Evolutionary conservation across 1,139 yeast genomes (phyloP), one percentile per base, ranked within the genome.

Genomic region (Ogataea hybrid): DNA sequence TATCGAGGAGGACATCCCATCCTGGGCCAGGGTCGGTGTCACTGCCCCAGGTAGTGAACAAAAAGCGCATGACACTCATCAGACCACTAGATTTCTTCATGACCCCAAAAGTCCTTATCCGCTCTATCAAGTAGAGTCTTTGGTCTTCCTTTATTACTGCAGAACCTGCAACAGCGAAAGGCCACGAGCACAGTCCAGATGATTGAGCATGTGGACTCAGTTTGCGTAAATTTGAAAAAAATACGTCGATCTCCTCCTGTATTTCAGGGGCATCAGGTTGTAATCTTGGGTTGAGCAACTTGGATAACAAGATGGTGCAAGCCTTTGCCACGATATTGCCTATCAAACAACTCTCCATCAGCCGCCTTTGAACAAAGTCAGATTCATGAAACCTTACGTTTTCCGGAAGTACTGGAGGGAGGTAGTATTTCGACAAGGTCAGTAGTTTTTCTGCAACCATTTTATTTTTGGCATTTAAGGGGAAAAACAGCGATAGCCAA

Each of bases 291-390:
- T 51, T 20, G 5, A 56, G 12, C 15, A 57, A 22, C 30, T 54
- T 56, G 10, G 47, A 44, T 8, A 56, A 36, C 22, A 49, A 48
- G 4, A 58, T 41, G 22, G 34, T 48, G 3, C 54, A 45, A 3
- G 57, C 54, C 22, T 46, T 51, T 9, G 58, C 44, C 6, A 51
- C 48, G 22, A 59, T 48, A 5, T 40, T 51, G 6, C 56, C 57
- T 2, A 47, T 50, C 38, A 48, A 43, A 39, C 61, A 54, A 43
- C 61, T 58, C 29, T 55, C 58, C 42, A 52, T 25, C 14, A 58
- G 34, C 20, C 49, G 44, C 25, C 42, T 44, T 35, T 50, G 54
- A 27, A 59, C 53, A 35, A 46, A 42, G 31, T 34, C 42, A 6
- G 61, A 54, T 20, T 54, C 53, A 10, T 46, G 38, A 9, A 28